Evolutionary conservation across 1,139 yeast species (phyloP).

Genomic region (Barnettozyma hawaiiensis): DNA sequence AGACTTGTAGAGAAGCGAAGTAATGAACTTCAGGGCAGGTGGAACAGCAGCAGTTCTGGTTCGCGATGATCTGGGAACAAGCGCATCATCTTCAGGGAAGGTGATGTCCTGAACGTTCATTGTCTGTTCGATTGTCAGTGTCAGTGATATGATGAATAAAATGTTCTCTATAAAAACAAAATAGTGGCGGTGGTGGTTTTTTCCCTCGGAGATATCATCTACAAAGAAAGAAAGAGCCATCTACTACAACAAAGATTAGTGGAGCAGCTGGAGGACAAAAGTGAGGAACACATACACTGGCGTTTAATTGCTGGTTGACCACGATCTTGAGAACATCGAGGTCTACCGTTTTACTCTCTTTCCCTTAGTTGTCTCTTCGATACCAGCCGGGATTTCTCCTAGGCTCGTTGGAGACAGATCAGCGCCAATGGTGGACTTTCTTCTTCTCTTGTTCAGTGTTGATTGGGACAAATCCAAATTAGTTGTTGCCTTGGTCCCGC

Average conservation of each 20-base stretch:
- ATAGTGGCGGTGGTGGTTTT: not conserved
- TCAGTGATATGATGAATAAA: not conserved
- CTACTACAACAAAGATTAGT: too few relatives aligned
- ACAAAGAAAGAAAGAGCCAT: too few relatives aligned
- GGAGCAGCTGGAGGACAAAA: too few relatives aligned
- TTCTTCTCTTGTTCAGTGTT: conserved; percentile 30
- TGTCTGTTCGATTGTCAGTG: not conserved
- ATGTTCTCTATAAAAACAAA: not conserved
- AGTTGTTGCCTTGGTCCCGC: conserved; percentile 11
- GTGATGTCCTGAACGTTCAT: conserved; percentile 11
- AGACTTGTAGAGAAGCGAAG: conserved; percentile 26
- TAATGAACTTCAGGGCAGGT: conserved; percentile 22
- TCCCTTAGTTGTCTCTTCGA: not conserved
- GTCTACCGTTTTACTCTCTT: not conserved
- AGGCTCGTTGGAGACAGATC: conserved; percentile 23
- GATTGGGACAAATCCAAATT: conserved; percentile 29
- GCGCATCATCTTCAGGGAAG: conserved; percentile 19
- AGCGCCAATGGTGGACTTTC: conserved; percentile 24
- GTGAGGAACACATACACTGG: too few relatives aligned
- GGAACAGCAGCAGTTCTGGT: conserved; percentile 12
- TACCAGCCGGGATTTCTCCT: not conserved
- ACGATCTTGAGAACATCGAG: not conserved
- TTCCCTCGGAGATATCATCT: too few relatives aligned
- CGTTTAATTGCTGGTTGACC: too few relatives aligned
- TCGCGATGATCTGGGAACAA: conserved; percentile 3